Base-by-base conservation (phyloP, 2,329 filamentous ascomycete species). In the Colletotrichum navitas region DNA sequence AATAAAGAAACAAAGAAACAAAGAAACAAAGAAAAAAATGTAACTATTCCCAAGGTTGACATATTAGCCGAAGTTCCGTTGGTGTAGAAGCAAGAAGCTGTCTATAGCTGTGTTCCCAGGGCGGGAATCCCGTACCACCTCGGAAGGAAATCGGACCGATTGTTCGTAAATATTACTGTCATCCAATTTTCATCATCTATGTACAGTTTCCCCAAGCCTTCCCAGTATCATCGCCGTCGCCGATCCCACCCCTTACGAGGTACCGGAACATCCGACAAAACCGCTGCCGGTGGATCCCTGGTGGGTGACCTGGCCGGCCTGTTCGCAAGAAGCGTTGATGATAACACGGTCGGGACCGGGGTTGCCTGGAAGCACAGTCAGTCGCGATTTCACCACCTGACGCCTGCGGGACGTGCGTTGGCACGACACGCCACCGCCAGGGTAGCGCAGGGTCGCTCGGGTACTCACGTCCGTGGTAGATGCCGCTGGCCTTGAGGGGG, bases 291-390 rank as follows among this genome's bases (percentile, higher is more conserved):
- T 88, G 24, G 91, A 91, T 26, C 91, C 91, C n/a, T 89, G 92
- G 77, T 93, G 92, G 0, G 92, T 94, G 73, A 93, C 92, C 39
- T 87, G 83, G 39, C 90, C 91, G 18, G 90, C 91, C 61, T 87
- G 85, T 68, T 85, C 71, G 76, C 90, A 87, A n/a, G 80, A 74
- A 0, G 77, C 83, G 77, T 89, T 91, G 82, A 93, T 90, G 16
- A 93, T 79, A 66, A 93, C 89, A 63, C 91, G 88, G 78, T 93
- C 91, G 29, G 91, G 82, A 43, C 91, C 91, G 0, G 91, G 91
- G 0, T 85, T 87, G 32, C 89, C 89, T 87, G 58, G n/a, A n/a
- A 32, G 70, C 36, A 45, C 29, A 54, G 51, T 68, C 14, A 43
- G 39, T 36, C 16, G 45, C 39, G 10, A 16, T 54, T 4, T 32